Evolutionary conservation across 768 basidiomycete species (phyloP).

Genomic region (Boletus pseudopeckii): DNA sequence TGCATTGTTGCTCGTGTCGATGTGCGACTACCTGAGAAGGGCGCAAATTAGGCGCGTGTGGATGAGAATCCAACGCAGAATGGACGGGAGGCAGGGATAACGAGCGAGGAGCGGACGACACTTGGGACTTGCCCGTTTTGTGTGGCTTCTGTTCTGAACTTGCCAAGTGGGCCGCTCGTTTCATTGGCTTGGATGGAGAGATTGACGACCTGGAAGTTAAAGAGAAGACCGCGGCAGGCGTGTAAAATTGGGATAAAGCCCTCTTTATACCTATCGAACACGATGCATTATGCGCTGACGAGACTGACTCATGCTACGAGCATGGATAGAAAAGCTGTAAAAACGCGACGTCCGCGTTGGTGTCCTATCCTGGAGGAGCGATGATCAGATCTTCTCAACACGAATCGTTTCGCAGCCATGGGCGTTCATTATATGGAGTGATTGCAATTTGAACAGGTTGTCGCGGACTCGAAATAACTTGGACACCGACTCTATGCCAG

Average conservation of each 20-base stretch:
- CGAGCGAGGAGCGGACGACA: background rate
- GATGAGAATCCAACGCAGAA: conserved; percentile 13
- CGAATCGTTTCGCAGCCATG: too few species aligned
- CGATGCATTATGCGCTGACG: conserved; percentile 9
- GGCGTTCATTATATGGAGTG: background rate
- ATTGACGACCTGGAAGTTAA: background rate
- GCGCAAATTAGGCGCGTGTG: conserved; percentile 3
- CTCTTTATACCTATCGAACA: conserved; percentile 18
- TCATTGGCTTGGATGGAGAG: too few species aligned
- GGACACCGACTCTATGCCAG: conserved; percentile 17
- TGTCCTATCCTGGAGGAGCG: background rate
- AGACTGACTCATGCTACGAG: too few species aligned
- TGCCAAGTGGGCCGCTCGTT: conserved; percentile 1
- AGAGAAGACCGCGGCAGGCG: background rate
- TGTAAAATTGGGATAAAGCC: background rate
- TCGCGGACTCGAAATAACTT: conserved; percentile 6
- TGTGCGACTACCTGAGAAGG: conserved; percentile 14
- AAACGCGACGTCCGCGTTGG: conserved; percentile 24
- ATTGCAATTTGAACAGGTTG: background rate
- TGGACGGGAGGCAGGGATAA: conserved; percentile 1
- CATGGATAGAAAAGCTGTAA: background rate
- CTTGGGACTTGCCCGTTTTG: conserved; percentile 12
- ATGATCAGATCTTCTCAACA: background rate
- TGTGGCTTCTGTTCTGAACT: conserved; percentile 8
- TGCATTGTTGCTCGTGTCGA: background rate